These are phyloP conservation scores for Macrotyloma uniflorum DNA, from an alignment of 306 rosid species.

Conservation along the genomic window DNA sequence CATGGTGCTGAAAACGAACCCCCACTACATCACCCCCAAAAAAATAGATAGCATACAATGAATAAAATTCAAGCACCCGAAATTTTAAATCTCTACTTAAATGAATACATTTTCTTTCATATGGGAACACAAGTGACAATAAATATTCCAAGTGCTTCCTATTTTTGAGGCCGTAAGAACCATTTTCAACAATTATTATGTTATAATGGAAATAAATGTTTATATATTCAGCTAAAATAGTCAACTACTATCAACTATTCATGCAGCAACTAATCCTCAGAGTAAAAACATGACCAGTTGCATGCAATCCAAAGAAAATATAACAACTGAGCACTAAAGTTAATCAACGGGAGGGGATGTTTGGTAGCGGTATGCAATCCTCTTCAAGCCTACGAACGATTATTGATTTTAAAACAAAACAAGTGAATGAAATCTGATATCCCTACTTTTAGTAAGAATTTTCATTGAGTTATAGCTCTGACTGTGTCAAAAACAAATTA, in stretches of 20 bases:
- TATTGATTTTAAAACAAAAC: no score
- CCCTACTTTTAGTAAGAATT: background rate
- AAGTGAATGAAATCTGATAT: no score
- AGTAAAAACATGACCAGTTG: background rate
- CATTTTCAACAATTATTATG: background rate
- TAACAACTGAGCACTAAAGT: background rate
- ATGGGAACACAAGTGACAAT: background rate
- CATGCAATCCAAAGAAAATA: background rate
- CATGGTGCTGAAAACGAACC: slow-evolving; percentile 52
- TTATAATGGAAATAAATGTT: background rate
- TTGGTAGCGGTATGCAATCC: background rate
- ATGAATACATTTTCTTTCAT: background rate
- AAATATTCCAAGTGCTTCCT: slow-evolving; percentile 36
- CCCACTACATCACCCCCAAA: slow-evolving; percentile 55
- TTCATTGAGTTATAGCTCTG: background rate
- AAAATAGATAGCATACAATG: slow-evolving; percentile 45
- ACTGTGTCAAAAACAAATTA: background rate
- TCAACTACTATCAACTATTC: background rate
- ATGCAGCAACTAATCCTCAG: background rate
- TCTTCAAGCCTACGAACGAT: background rate
- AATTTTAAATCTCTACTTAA: background rate
- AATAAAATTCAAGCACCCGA: slow-evolving; percentile 39
- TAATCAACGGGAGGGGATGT: no score
- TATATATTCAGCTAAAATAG: no score
- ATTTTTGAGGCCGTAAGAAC: background rate